phyloP scores from a whole-genome alignment of 1,139 yeast genomes.

The Suhomyces bribrorum region DNA sequence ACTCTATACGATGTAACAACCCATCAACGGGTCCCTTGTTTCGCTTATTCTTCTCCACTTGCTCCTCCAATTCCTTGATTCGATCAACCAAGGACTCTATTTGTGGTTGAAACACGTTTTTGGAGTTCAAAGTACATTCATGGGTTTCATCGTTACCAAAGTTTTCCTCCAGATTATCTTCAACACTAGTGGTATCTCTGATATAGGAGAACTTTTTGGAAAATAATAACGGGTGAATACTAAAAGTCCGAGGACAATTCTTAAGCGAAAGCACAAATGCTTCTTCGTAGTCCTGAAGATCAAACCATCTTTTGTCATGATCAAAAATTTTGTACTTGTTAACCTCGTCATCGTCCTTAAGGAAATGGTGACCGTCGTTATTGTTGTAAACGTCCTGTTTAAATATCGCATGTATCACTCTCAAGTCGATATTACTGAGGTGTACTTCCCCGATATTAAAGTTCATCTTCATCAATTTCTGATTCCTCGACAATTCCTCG shows the following conservation, averaged over 20 bases:
- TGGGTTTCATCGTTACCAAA: conserved; percentile 36
- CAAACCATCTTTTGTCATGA: conserved; percentile 43
- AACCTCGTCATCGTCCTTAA: conserved; percentile 10
- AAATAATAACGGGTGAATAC: conserved; percentile 37
- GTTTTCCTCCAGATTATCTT: conserved; percentile 15
- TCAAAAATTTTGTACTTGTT: conserved; percentile 32
- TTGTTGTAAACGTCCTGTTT: conserved; percentile 29
- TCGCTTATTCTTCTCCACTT: conserved; percentile 18
- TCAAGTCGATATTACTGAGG: conserved; percentile 41
- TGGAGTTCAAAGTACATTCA: conserved; percentile 29
- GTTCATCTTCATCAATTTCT: conserved; percentile 43
- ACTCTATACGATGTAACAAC: conserved; percentile 24
- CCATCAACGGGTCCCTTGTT: conserved; percentile 14
- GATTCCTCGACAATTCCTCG: conserved; percentile 32
- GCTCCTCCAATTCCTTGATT: conserved; percentile 28
- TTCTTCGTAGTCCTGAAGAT: conserved; percentile 44
- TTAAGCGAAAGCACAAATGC: conserved; percentile 33
- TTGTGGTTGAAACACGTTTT: conserved; percentile 32
- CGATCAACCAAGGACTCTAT: conserved; percentile 29
- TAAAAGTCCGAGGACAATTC: conserved; percentile 24
- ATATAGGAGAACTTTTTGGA: conserved; percentile 42
- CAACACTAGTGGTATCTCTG: conserved; percentile 33
- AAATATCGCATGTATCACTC: conserved; percentile 36
- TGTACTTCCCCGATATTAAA: conserved; percentile 47
- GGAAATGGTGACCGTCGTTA: neutral